phyloP scores from a whole-genome alignment of 2,329 filamentous ascomycete genomes.

The Akanthomyces dipterigenus region DNA sequence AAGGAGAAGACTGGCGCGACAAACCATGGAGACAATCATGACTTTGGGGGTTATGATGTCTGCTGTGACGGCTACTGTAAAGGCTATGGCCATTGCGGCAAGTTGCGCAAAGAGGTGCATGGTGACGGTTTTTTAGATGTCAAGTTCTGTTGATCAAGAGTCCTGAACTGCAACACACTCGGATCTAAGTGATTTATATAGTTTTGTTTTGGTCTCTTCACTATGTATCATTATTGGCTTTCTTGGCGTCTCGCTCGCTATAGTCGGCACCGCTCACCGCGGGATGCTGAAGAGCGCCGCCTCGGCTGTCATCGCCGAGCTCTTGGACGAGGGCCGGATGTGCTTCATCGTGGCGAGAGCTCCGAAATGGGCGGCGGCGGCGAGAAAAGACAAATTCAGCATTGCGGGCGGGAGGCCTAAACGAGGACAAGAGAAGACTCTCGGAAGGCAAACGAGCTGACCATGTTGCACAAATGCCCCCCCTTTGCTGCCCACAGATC shows the following conservation, averaged over 20 bases:
- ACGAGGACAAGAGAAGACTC: neutral
- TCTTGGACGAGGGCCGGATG: neutral
- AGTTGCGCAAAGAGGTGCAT: neutral
- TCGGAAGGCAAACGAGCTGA: no score
- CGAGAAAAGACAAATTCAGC: neutral
- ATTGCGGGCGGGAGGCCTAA: neutral
- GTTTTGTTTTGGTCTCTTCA: neutral
- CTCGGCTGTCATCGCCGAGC: neutral
- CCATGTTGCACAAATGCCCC: no score
- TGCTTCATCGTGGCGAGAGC: neutral
- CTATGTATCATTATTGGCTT: neutral
- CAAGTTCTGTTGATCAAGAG: neutral
- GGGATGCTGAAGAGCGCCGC: neutral
- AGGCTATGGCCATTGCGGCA: neutral
- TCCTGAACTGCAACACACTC: neutral
- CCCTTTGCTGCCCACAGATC: no score
- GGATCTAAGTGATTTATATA: neutral
- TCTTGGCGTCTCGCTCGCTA: neutral
- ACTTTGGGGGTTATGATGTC: conserved; percentile 46
- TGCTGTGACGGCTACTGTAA: conserved; percentile 1
- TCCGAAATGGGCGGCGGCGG: neutral
- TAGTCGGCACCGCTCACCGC: neutral
- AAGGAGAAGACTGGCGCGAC: conserved; percentile 13
- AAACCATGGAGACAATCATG: conserved; percentile 57
- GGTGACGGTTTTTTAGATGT: neutral